Conservation (phyloP, 257 asterid species). For the Echium plantagineum region DNA sequence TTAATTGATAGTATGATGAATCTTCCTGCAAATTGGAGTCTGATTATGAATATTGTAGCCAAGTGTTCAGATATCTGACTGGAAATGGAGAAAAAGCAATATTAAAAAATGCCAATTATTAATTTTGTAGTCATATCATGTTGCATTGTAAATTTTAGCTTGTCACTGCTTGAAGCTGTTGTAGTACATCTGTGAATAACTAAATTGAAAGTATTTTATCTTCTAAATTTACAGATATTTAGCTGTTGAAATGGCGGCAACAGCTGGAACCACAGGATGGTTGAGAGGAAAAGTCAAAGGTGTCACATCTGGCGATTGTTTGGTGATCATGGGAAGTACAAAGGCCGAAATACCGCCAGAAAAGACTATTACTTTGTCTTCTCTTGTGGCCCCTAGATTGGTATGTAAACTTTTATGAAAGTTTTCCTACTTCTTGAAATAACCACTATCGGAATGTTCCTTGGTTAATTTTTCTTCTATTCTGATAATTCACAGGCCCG, state of each 20-base stretch:
- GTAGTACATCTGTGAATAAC: not conserved
- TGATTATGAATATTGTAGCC: not conserved
- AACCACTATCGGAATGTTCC: not conserved
- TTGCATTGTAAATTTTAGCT: not conserved
- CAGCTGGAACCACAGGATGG: constrained; percentile 61
- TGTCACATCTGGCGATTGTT: constrained; percentile 71
- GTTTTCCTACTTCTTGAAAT: not conserved
- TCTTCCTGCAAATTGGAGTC: not conserved
- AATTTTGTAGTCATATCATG: not conserved
- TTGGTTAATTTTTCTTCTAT: too few species aligned
- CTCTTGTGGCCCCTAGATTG: constrained; percentile 69
- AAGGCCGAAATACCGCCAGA: constrained; percentile 77
- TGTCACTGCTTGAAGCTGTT: not conserved
- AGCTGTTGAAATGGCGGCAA: constrained; percentile 67
- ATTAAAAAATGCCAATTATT: too few species aligned
- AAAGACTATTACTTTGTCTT: constrained; percentile 66
- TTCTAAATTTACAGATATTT: not conserved
- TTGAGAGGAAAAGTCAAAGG: constrained; percentile 61
- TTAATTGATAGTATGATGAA: not conserved
- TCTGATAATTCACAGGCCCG: too few species aligned
- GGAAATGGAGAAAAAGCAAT: too few species aligned
- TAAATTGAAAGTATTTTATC: too few species aligned
- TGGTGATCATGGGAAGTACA: constrained; percentile 57
- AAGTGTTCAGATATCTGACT: too few species aligned
- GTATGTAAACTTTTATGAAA: constrained; percentile 16